Evolutionary conservation across 2,329 filamentous ascomycete species (phyloP).

Genomic region (Trematosphaeria pertusa): DNA sequence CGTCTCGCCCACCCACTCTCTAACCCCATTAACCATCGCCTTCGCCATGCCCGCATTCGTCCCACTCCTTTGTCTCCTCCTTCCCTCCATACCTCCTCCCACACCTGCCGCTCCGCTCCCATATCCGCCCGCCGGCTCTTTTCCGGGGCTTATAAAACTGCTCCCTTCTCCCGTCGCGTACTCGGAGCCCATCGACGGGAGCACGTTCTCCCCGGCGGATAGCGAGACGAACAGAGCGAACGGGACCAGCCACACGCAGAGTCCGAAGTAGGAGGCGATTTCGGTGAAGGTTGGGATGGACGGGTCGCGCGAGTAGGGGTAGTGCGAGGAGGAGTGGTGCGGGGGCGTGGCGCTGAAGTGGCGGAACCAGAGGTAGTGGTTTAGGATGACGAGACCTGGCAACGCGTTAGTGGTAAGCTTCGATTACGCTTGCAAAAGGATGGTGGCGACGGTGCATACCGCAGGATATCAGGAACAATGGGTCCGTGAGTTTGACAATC

Average conservation of each 20-base stretch:
- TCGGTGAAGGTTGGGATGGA: slow-evolving; percentile 84
- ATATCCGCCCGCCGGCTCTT: slow-evolving; percentile 35
- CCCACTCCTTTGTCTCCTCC: slow-evolving; percentile 56
- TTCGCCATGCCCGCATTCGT: slow-evolving; percentile 64
- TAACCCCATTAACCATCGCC: slow-evolving; percentile 65
- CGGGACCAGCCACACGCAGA: slow-evolving; percentile 96
- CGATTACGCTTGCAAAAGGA: neutral
- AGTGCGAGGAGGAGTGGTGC: slow-evolving; percentile 61
- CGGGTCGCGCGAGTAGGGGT: slow-evolving; percentile 66
- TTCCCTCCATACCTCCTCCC: slow-evolving; percentile 30
- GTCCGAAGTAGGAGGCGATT: slow-evolving; percentile 93
- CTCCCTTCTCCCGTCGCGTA: slow-evolving; percentile 67
- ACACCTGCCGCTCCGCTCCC: slow-evolving; percentile 41
- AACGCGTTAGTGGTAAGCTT: too few relatives aligned
- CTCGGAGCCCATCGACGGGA: slow-evolving; percentile 89
- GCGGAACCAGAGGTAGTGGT: slow-evolving; percentile 96
- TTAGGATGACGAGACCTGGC: slow-evolving; percentile 79
- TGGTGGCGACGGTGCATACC: slow-evolving; percentile 58
- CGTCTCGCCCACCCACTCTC: slow-evolving; percentile 69
- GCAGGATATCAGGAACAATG: slow-evolving; percentile 84
- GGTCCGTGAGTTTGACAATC: slow-evolving; percentile 85
- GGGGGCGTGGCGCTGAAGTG: slow-evolving; percentile 74
- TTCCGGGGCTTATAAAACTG: slow-evolving; percentile 55
- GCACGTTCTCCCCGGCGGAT: slow-evolving; percentile 91
- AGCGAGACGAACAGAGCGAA: slow-evolving; percentile 95